Evolutionary conservation across 805 yeast genomes (phyloP), one percentile per base, ranked within the genome.

Genomic region (Wickerhamomyces tratensis): DNA sequence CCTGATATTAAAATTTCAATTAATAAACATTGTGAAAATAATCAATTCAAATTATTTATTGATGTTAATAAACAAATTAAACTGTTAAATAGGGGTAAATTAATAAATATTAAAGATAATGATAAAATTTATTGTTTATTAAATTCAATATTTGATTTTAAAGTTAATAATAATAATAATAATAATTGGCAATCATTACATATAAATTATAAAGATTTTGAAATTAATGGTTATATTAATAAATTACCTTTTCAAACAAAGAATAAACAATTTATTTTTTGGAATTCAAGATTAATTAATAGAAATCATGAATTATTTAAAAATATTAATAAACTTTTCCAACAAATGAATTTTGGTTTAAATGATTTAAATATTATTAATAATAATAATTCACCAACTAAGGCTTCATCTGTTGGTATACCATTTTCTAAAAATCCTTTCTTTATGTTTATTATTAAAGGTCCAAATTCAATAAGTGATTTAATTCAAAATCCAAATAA

Each of bases 221-320:
- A 45, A 7, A 51, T 64, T n/a, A 47, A 52, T 0, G 74, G 76
- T 4, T 46, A 69, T 0, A 57, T 78, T 10, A 72, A 76, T 0
- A 52, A 49, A 5, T 34, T 42, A 0, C 63, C 73, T 1, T 46
- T 58, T 1, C 63, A 62, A 42, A 52, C 68, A 0, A 66, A 59
- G 37, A 45, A 50, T 1, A 61, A 64, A 43, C 84, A 77, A 48
- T 68, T 63, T 40, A 49, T 76, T 2, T 71, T 64, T 41, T 48
- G 74, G 25, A 76, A 79, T 52, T 65, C 65, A 4, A 58, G 71
- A 25, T 11, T 29, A 7, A 7, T 37, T 42, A 43, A 49, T 12
- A 40, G 36, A 26, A 41, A 43, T 37, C 40, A 34, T 4, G 43
- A 41, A 5, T 20, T 65, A 9, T 27, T 37, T 2, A 49, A 45